Evolutionary conservation across 2,329 filamentous ascomycete species (phyloP).

Genomic region (Acrocalymma vagum): DNA sequence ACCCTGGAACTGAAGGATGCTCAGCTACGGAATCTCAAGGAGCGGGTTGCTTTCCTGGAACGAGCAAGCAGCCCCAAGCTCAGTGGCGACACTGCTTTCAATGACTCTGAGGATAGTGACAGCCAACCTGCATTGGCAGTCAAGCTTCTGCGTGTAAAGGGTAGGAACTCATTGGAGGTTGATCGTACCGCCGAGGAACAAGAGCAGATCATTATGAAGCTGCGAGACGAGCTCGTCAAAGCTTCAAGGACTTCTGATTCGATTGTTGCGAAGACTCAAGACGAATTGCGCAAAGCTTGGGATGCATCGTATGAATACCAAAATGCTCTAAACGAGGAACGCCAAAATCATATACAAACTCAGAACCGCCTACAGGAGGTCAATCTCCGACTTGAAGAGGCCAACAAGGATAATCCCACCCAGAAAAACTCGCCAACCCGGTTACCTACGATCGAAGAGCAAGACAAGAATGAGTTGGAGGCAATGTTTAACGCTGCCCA

Average conservation of each 20-base stretch:
- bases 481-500: conserved; percentile 46
- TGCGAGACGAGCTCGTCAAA: conserved; percentile 34
- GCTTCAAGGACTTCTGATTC: conserved; percentile 27
- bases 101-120: conserved; percentile 26
- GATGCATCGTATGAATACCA: conserved; percentile 39
- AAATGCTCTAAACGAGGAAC: conserved; percentile 35
- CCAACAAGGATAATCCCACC: conserved; percentile 16
- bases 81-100: conserved; percentile 15
- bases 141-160: conserved; percentile 37
- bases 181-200: conserved; percentile 28
- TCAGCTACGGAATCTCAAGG: conserved; percentile 37
- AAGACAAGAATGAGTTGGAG: conserved; percentile 42
- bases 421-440: conserved; percentile 21
- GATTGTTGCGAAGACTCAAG: conserved; percentile 34
- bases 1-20: conserved; percentile 40
- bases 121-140: conserved; percentile 38
- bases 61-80: conserved; percentile 23
- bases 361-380: conserved; percentile 33
- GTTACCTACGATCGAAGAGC: conserved; percentile 43
- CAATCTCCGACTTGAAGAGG: conserved; percentile 23
- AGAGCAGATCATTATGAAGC: conserved; percentile 34
- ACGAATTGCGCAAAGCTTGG: conserved; percentile 42
- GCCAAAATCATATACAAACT: conserved; percentile 34
- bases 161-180: conserved; percentile 26
- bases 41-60: conserved; percentile 37